phyloP scores from a whole-genome alignment of 75 land plant species.

The Larix kaempferi region DNA sequence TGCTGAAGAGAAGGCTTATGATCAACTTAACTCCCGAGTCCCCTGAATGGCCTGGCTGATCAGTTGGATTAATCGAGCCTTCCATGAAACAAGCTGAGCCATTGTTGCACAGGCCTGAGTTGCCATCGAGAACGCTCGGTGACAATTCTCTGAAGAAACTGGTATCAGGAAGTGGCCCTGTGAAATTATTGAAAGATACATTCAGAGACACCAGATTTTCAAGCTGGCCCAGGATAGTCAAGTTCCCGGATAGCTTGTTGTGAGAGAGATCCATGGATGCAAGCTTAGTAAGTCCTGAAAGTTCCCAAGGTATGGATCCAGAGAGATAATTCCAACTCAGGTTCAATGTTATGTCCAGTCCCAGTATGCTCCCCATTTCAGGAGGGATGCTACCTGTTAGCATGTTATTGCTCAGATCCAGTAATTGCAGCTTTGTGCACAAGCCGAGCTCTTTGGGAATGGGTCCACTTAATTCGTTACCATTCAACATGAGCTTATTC shows the following conservation, averaged over 20 bases:
- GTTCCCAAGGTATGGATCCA: slow-evolving; percentile 60
- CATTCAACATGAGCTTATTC: slow-evolving; percentile 49
- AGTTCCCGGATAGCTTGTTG: slow-evolving; percentile 66
- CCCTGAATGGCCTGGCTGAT: too few species aligned
- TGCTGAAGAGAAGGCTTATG: slow-evolving; percentile 38
- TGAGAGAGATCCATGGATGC: slow-evolving; percentile 70
- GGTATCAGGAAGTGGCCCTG: slow-evolving; percentile 69
- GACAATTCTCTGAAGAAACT: slow-evolving; percentile 73
- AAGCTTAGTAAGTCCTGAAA: slow-evolving; percentile 49
- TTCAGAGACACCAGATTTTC: slow-evolving; percentile 75
- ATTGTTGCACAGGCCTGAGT: slow-evolving; percentile 60
- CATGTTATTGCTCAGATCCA: slow-evolving; percentile 68
- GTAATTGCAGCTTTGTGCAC: slow-evolving; percentile 51
- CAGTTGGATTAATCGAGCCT: background rate
- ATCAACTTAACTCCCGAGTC: slow-evolving; percentile 10
- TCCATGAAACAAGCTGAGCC: slow-evolving; percentile 14
- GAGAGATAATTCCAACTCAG: slow-evolving; percentile 66
- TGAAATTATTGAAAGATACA: slow-evolving; percentile 70
- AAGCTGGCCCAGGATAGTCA: slow-evolving; percentile 41
- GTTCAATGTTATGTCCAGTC: slow-evolving; percentile 66
- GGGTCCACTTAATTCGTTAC: slow-evolving; percentile 54
- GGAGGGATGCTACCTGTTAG: slow-evolving; percentile 64
- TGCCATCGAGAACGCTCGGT: slow-evolving; percentile 49
- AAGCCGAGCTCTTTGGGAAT: slow-evolving; percentile 55
- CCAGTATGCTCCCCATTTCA: slow-evolving; percentile 53